phyloP scores from a whole-genome alignment of 2,329 filamentous ascomycete species.

The Penicillium sp. region DNA sequence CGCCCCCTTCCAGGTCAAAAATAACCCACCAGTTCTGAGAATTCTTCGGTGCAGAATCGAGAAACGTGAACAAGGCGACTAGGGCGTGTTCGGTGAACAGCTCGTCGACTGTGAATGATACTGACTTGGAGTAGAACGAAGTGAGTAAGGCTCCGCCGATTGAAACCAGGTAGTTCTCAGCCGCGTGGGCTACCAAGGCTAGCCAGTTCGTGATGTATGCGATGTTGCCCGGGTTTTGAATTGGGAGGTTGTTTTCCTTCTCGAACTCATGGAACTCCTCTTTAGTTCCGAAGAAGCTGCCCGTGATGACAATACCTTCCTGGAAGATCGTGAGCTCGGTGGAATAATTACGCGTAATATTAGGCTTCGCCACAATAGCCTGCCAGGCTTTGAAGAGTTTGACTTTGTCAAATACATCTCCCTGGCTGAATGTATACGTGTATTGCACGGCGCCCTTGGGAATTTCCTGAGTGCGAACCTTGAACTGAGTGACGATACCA shows the following conservation, averaged over 20 bases:
- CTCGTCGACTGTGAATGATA: constrained; percentile 52
- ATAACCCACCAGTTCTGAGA: constrained; percentile 60
- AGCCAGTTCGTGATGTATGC: constrained; percentile 29
- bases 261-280: constrained; percentile 51
- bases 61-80: constrained; percentile 52
- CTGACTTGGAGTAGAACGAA: constrained; percentile 57
- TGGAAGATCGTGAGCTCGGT: constrained; percentile 56
- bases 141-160: constrained; percentile 41
- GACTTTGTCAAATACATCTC: constrained; percentile 48
- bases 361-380: constrained; percentile 51
- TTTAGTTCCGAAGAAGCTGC: constrained; percentile 60
- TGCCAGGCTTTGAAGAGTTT: constrained; percentile 59
- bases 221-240: constrained; percentile 16
- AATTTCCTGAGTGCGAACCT: constrained; percentile 34
- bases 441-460: constrained; percentile 55
- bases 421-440: constrained; percentile 54
- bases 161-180: constrained; percentile 24
- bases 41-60: constrained; percentile 50
- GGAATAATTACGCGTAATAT: constrained; percentile 58
- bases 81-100: constrained; percentile 48
- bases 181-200: constrained; percentile 24
- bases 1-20: constrained; percentile 61
- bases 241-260: constrained; percentile 25
- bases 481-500: constrained; percentile 39
- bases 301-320: constrained; percentile 55